Conservation (phyloP, 1,139 yeast genomes). For the Kodamaea sp. region DNA sequence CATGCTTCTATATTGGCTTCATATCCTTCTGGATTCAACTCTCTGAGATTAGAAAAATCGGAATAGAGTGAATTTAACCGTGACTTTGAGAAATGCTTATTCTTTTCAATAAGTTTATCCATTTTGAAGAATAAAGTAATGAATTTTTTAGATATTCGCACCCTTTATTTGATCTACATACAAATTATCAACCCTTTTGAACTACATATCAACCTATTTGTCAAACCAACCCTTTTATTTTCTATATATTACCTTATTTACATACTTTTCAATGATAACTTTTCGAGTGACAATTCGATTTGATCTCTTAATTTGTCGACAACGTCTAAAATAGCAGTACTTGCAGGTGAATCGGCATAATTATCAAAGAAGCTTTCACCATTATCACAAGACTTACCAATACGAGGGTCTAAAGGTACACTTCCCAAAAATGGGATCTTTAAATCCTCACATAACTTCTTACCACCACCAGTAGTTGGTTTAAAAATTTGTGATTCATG, state of each 20-base stretch:
- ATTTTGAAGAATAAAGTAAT: not conserved
- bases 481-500: slow-evolving; percentile 88
- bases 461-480: slow-evolving; percentile 97
- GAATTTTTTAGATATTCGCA: not conserved
- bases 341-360: slow-evolving; percentile 91
- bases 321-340: slow-evolving; percentile 79
- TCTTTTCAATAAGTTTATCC: slow-evolving; percentile 5
- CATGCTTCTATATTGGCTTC: slow-evolving; percentile 69
- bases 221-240: too few species aligned
- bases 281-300: slow-evolving; percentile 24
- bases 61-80: slow-evolving; percentile 64
- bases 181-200: not conserved
- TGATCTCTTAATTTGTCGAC: slow-evolving; percentile 60
- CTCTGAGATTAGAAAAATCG: slow-evolving; percentile 50
- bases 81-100: slow-evolving; percentile 38
- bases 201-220: not conserved
- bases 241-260: not conserved
- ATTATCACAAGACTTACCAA: slow-evolving; percentile 81
- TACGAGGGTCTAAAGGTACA: slow-evolving; percentile 94
- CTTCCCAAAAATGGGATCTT: slow-evolving; percentile 78
- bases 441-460: slow-evolving; percentile 73
- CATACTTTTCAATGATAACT: not conserved
- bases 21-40: slow-evolving; percentile 63
- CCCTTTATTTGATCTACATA: not conserved
- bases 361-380: slow-evolving; percentile 85